phyloP scores from a whole-genome alignment of 345 rosid genomes.

The Jatropha curcas region DNA sequence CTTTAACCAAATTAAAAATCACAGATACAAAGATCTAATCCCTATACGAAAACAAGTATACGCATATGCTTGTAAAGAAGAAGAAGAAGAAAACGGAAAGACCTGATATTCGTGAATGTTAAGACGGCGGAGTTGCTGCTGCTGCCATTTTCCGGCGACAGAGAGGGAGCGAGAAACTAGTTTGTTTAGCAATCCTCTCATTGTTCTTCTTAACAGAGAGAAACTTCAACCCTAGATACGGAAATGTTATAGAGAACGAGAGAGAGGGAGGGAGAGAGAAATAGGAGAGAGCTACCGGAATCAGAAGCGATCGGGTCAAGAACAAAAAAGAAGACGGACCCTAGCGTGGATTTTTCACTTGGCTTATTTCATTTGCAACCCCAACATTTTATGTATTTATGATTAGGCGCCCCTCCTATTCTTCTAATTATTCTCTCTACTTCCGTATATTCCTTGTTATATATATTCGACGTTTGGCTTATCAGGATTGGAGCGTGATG shows the following conservation, averaged over 20 bases:
- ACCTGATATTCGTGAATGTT: slow-evolving; percentile 99
- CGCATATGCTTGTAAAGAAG: neutral
- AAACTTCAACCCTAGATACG: neutral
- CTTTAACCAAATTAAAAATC: neutral
- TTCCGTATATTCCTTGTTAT: too few species aligned
- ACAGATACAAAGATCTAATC: neutral
- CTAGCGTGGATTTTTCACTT: neutral
- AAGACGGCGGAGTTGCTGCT: slow-evolving; percentile 96
- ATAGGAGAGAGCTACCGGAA: slow-evolving; percentile 14
- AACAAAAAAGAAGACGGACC: neutral
- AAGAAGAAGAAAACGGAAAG: neutral
- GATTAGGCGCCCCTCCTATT: neutral
- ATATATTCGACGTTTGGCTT: too few species aligned
- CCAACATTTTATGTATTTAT: neutral
- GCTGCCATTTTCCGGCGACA: slow-evolving; percentile 82
- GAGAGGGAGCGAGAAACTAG: slow-evolving; percentile 75
- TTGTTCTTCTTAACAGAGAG: slow-evolving; percentile 23
- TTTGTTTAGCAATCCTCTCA: slow-evolving; percentile 80
- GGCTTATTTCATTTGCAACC: neutral
- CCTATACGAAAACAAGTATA: neutral
- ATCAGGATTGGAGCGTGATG: too few species aligned
- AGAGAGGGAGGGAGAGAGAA: neutral
- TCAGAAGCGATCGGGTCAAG: slow-evolving; percentile 12
- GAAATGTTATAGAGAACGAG: neutral
- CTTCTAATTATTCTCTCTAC: neutral